A percentile compares a stretch with the other conserved stretches of the same genome.
Evolutionary conservation across 352 stramenopile genomes (phyloP).

Genomic region (Plasmopara halstedii): DNA sequence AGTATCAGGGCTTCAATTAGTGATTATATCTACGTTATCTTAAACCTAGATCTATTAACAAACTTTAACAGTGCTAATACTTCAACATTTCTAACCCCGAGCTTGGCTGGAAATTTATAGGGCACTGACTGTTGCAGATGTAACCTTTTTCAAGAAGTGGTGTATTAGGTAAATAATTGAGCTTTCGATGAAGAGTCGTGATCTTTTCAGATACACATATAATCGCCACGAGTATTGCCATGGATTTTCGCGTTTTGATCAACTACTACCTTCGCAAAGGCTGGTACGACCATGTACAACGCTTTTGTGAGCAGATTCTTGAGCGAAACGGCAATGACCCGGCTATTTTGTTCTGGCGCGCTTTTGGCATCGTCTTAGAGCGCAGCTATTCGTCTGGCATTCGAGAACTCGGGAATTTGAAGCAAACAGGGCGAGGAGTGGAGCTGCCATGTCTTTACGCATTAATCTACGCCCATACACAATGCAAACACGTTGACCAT

Average conservation of each 20-base stretch:
- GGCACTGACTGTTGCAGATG: no score
- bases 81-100: no score
- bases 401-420: conserved; percentile 77
- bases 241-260: conserved; percentile 68
- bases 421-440: conserved; percentile 60
- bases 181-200: neutral
- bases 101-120: no score
- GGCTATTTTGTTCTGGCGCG: conserved; percentile 80
- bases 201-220: neutral
- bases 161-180: no score
- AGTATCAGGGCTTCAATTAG: no score
- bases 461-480: conserved; percentile 66
- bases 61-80: no score
- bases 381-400: conserved; percentile 75
- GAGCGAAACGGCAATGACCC: conserved; percentile 76
- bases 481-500: conserved; percentile 72
- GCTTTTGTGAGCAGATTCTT: conserved; percentile 70
- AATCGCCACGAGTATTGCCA: neutral
- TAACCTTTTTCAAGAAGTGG: no score
- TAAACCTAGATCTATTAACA: no score
- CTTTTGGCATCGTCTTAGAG: conserved; percentile 74
- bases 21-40: no score
- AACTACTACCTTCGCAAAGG: conserved; percentile 86
- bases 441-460: conserved; percentile 74
- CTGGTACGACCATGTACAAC: conserved; percentile 82